phyloP scores from a whole-genome alignment of 2,329 filamentous ascomycete species.

The Fusarium bactridioides region DNA sequence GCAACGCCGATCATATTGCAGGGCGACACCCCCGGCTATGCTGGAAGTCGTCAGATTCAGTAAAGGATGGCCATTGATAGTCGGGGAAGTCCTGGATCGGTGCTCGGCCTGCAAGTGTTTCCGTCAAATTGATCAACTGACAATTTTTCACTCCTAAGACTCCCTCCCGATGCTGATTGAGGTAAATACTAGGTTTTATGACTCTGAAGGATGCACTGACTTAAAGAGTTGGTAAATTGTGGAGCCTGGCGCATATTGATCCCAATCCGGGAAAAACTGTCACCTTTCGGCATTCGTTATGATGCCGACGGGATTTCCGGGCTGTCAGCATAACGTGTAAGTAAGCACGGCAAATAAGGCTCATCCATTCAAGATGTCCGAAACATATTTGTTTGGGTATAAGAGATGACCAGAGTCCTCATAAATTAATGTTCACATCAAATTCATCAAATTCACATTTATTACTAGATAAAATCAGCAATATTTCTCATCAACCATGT shows the following conservation, averaged over 20 bases:
- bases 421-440: rapidly evolving
- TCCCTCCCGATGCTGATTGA: background rate
- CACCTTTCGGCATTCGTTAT: background rate
- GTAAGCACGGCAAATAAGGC: background rate
- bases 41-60: background rate
- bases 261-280: background rate
- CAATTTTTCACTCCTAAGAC: background rate
- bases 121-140: background rate
- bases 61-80: too few species aligned
- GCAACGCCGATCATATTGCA: background rate
- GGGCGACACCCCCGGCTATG: background rate
- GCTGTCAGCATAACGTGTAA: background rate
- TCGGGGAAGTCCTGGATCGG: too few species aligned
- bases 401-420: background rate
- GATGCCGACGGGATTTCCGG: background rate
- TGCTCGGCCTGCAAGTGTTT: background rate
- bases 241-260: background rate
- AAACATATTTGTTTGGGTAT: rapidly evolving
- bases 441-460: background rate
- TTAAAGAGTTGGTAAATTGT: background rate
- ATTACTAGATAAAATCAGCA: rapidly evolving
- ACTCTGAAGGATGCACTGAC: background rate
- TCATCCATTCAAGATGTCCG: background rate
- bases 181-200: background rate
- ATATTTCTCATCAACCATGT: background rate